Percentiles rank a stretch among this genome's conserved stretches.
Conservation (phyloP, 768 basidiomycete genomes). For the Mycena indigotica region DNA sequence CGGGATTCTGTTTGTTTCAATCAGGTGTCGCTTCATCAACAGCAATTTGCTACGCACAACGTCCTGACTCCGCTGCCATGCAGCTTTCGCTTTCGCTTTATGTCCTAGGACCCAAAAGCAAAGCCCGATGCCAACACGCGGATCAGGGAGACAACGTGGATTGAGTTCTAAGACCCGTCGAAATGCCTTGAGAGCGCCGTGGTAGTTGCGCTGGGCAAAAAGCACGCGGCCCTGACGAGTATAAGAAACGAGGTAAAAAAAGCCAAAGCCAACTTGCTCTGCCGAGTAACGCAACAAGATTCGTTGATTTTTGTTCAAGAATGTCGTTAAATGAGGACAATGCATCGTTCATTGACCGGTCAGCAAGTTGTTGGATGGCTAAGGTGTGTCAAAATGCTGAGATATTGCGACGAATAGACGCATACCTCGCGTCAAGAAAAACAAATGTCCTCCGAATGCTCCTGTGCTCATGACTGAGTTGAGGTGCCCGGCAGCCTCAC, state of each 20-base stretch:
- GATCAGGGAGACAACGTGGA: slow-evolving; percentile 85
- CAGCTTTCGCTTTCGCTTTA: slow-evolving; percentile 76
- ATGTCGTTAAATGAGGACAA: slow-evolving; percentile 80
- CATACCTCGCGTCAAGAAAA: slow-evolving; percentile 69
- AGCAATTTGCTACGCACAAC: slow-evolving; percentile 55
- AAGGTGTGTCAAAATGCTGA: not conserved
- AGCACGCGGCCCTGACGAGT: slow-evolving; percentile 73
- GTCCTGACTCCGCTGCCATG: slow-evolving; percentile 89
- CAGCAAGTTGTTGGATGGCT: slow-evolving; percentile 85
- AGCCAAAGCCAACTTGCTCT: slow-evolving; percentile 50
- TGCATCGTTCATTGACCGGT: slow-evolving; percentile 80
- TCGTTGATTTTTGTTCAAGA: slow-evolving; percentile 76
- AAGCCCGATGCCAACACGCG: slow-evolving; percentile 92
- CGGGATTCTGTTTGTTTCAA: slow-evolving; percentile 65
- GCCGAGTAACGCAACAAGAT: slow-evolving; percentile 84
- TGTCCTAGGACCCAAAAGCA: slow-evolving; percentile 92
- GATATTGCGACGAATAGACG: not conserved
- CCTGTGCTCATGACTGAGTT: slow-evolving; percentile 58
- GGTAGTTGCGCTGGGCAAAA: slow-evolving; percentile 75
- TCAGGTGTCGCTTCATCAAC: not conserved
- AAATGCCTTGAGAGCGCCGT: slow-evolving; percentile 80
- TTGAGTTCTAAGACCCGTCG: slow-evolving; percentile 80
- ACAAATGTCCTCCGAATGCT: slow-evolving; percentile 56
- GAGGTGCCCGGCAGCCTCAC: slow-evolving; percentile 68
- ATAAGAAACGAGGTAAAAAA: not conserved